phyloP scores from a whole-genome alignment of 306 rosid genomes.

The Pyrus pyrifolia region DNA sequence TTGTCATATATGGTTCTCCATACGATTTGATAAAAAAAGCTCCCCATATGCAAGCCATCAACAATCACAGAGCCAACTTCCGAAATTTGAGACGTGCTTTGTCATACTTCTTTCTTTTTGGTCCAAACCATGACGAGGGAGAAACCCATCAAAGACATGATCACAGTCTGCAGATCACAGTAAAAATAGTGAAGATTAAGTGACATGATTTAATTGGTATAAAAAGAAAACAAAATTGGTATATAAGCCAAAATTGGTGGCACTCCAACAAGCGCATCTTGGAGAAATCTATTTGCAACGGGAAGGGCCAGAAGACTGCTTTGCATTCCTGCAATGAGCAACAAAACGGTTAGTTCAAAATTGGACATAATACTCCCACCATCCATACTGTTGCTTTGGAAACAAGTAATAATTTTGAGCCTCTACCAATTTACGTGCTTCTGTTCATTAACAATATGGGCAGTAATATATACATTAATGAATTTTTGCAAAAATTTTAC shows the following conservation, averaged over 20 bases:
- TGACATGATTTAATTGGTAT: not conserved
- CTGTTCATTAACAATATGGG: no score
- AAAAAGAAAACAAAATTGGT: not conserved
- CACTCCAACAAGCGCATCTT: constrained; percentile 37
- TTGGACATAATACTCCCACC: constrained; percentile 36
- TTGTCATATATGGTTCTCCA: no score
- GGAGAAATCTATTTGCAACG: constrained; percentile 64
- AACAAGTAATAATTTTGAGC: no score
- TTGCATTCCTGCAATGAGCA: constrained; percentile 89
- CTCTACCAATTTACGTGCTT: no score
- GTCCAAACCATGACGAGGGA: no score
- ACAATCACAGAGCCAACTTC: no score
- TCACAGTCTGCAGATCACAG: constrained; percentile 65
- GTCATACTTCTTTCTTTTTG: no score
- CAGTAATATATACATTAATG: no score
- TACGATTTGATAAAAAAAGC: no score
- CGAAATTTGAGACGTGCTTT: no score
- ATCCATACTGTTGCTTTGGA: no score
- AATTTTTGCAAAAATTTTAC: no score
- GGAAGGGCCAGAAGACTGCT: constrained; percentile 87
- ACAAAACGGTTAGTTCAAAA: constrained; percentile 54
- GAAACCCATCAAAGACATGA: constrained; percentile 80
- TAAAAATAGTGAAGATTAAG: not conserved
- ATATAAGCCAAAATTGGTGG: not conserved
- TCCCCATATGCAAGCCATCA: not conserved